Conservation (phyloP, 164 flowering plant species). For the Vitis labrusca region DNA sequence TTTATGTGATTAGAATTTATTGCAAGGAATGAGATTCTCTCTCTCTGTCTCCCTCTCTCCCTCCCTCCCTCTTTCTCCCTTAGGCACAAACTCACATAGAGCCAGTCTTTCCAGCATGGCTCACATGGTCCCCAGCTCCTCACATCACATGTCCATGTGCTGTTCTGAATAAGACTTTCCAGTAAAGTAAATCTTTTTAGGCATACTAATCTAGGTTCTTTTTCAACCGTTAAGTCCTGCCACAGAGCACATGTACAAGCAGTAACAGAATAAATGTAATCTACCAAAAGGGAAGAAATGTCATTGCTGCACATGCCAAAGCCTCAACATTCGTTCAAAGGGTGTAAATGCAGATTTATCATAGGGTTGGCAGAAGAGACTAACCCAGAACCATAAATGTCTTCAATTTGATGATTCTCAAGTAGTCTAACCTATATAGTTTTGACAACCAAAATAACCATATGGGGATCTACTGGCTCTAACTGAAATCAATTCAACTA, state of each 20-base stretch:
- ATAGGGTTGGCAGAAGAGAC: too few relatives aligned
- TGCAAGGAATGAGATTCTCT: slow-evolving; percentile 24
- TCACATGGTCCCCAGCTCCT: slow-evolving; percentile 38
- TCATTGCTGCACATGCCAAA: not conserved
- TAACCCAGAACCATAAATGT: too few relatives aligned
- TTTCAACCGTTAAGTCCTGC: slow-evolving; percentile 12
- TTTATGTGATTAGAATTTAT: slow-evolving; percentile 25
- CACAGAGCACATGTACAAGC: slow-evolving; percentile 11
- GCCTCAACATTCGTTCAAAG: too few relatives aligned
- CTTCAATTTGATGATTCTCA: too few relatives aligned
- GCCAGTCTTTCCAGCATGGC: slow-evolving; percentile 23
- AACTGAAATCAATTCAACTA: too few relatives aligned
- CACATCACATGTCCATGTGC: slow-evolving; percentile 33
- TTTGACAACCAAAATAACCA: too few relatives aligned
- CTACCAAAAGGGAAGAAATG: too few relatives aligned
- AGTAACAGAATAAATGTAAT: slow-evolving; percentile 4
- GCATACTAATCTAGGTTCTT: slow-evolving; percentile 6
- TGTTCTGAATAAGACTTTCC: slow-evolving; percentile 31
- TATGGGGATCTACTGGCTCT: too few relatives aligned
- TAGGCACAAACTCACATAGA: not conserved
- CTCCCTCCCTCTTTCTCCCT: not conserved
- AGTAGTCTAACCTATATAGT: too few relatives aligned
- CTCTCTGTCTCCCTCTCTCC: slow-evolving; percentile 15
- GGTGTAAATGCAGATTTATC: too few relatives aligned
- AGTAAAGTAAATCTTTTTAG: slow-evolving; percentile 11